phyloP scores from a whole-genome alignment of 495 filamentous ascomycete genomes.

The Pyrenula aspistea region DNA sequence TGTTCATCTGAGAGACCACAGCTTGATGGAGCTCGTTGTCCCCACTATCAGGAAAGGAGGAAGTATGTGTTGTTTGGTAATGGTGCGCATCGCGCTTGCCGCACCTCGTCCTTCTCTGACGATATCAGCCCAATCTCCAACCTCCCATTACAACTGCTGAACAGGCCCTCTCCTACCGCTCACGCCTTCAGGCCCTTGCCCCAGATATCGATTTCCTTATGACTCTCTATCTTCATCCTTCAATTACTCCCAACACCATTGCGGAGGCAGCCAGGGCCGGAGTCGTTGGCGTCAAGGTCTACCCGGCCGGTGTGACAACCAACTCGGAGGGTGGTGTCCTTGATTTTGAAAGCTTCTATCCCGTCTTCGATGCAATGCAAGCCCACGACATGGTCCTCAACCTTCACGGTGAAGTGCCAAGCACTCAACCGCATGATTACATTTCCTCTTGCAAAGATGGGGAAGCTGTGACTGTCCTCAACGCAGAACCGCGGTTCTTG shows the following conservation, averaged over 20 bases:
- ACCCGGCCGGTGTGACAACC: constrained; percentile 56
- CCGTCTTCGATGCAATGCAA: constrained; percentile 73
- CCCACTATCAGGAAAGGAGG: constrained; percentile 58
- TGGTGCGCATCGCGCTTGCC: constrained; percentile 38
- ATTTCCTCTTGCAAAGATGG: neutral
- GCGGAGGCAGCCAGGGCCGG: constrained; percentile 55
- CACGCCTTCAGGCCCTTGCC: constrained; percentile 51
- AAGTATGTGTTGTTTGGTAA: constrained; percentile 75
- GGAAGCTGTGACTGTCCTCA: constrained; percentile 50
- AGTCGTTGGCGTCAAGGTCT: constrained; percentile 49
- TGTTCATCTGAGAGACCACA: constrained; percentile 32
- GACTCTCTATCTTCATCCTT: constrained; percentile 74
- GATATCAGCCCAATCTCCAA: constrained; percentile 46
- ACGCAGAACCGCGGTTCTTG: constrained; percentile 71
- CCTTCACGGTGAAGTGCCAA: constrained; percentile 48
- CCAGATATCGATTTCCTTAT: constrained; percentile 72
- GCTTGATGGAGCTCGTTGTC: constrained; percentile 60
- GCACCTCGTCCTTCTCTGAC: neutral
- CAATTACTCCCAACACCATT: constrained; percentile 68
- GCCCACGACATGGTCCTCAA: constrained; percentile 50
- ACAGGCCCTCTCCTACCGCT: constrained; percentile 65
- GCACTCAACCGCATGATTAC: constrained; percentile 10
- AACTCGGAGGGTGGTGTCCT: constrained; percentile 76
- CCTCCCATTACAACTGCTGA: constrained; percentile 68
- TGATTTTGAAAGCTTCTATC: constrained; percentile 56